These are phyloP conservation scores for Hura crepitans DNA, from an alignment of 441 rosid genomes.

Conservation along the genomic window DNA sequence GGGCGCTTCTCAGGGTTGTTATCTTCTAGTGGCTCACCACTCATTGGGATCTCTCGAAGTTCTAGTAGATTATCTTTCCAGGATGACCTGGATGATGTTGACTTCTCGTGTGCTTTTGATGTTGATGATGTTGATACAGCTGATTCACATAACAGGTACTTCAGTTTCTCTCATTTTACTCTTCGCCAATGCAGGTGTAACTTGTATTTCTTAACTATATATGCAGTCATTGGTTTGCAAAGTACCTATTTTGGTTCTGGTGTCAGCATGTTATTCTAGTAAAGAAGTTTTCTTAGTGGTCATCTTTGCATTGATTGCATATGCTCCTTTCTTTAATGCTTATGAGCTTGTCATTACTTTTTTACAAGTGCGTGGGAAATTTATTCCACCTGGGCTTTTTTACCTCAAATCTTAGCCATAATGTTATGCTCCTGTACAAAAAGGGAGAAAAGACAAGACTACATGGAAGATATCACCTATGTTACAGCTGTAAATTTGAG, in stretches of 20 bases:
- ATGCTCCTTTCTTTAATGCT: neutral
- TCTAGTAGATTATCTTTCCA: constrained; percentile 81
- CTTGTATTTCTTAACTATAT: neutral
- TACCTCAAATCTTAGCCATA: neutral
- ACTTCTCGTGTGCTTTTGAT: constrained; percentile 82
- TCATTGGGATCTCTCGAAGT: constrained; percentile 70
- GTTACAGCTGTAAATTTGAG: neutral
- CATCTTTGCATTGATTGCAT: constrained; percentile 11
- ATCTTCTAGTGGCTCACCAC: constrained; percentile 81
- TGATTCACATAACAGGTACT: constrained; percentile 58
- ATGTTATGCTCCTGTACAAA: neutral
- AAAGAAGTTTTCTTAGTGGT: neutral
- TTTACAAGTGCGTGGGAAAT: neutral
- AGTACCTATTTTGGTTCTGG: constrained; percentile 3
- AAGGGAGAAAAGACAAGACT: neutral
- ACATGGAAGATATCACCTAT: neutral
- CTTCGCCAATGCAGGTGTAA: neutral
- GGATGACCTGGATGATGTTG: constrained; percentile 73
- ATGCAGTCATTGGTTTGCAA: constrained; percentile 4
- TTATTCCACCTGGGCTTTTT: neutral
- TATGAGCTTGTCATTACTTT: neutral
- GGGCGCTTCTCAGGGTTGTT: constrained; percentile 79
- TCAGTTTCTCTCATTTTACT: constrained; percentile 1
- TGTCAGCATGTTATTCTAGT: neutral
- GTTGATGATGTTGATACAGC: constrained; percentile 70